Evolutionary conservation across 176 grass and related monocot species (phyloP), one percentile per base, ranked within the genome.

Genomic region (Secale cereale): DNA sequence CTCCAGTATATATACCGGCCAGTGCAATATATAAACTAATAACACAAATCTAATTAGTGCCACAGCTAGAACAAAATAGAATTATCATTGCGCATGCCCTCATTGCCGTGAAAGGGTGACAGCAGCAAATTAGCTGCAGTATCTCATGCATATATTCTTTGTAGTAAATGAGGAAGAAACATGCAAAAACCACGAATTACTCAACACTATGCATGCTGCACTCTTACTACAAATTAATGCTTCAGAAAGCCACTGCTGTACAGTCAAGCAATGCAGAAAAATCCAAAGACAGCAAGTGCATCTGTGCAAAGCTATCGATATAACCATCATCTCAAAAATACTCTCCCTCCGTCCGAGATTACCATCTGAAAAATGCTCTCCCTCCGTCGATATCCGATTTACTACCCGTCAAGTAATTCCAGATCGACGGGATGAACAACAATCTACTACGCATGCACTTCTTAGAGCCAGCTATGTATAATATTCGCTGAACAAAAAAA

Each of bases 241-340:
- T 43, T 48, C 43, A 31, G 50, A 59, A 54, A 50, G 16, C 30
- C 54, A 65, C 40, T 74, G n/a, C 30, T 9, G 28, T n/a, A 62
- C 14, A 80, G 37, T 73, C 40, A 13, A 80, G 48, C 63, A 77
- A 59, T n/a, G 14, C 56, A 90, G 3, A n/a, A 54, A 85, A 59
- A 45, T 84, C 29, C 8, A 14, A 84, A 75, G 8, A 56, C 25
- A 33, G 36, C 25, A 89, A 9, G 46, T 78, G 17, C 48, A 81
- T 36, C 10, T 46, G 8, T 74, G 28, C 20, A 82, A 82, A n/a
- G n/a, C n/a, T n/a, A n/a, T n/a, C n/a, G n/a, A n/a, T n/a, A n/a
- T n/a, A n/a, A n/a, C n/a, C n/a, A 41, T 23, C 75, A 79, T 45
- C 37, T 40, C 9, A 40, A 40, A 40, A 40, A 9, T 40, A 40